These are phyloP conservation scores for Acaromyces ingoldii DNA, from an alignment of 1,284 basidiomycete species.

Conservation along the genomic window DNA sequence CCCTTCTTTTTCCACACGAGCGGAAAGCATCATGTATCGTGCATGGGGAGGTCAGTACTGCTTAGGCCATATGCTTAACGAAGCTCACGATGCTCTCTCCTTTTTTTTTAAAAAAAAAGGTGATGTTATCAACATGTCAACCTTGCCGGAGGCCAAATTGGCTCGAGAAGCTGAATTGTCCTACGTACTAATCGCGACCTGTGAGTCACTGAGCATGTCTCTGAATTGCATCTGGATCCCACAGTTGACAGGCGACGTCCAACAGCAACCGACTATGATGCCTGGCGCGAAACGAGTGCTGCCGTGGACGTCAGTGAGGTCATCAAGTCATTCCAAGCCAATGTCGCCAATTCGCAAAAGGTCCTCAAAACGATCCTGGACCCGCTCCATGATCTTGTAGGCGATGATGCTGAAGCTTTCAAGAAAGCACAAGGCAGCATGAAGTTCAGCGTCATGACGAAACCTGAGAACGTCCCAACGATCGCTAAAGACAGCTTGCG, in stretches of 20 bases:
- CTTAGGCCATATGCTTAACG: constrained; percentile 55
- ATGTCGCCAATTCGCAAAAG: constrained; percentile 72
- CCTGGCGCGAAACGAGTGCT: constrained; percentile 64
- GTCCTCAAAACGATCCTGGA: constrained; percentile 70
- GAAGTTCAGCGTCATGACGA: constrained; percentile 65
- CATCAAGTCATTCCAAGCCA: constrained; percentile 76
- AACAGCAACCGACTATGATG: constrained; percentile 53
- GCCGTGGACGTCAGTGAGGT: constrained; percentile 85
- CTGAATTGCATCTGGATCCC: background rate
- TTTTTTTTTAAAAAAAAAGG: constrained; percentile 6
- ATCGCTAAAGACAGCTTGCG: constrained; percentile 69
- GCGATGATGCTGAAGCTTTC: constrained; percentile 24
- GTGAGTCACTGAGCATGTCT: constrained; percentile 55
- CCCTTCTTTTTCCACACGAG: constrained; percentile 84
- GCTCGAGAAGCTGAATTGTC: constrained; percentile 87
- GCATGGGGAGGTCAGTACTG: constrained; percentile 89
- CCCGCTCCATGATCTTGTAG: constrained; percentile 59
- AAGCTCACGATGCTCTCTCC: background rate
- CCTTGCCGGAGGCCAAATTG: constrained; percentile 89
- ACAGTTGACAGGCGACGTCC: constrained; percentile 4
- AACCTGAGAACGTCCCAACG: constrained; percentile 60
- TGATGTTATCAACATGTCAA: constrained; percentile 66
- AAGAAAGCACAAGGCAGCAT: constrained; percentile 31
- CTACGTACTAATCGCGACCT: constrained; percentile 53
- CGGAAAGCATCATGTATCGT: constrained; percentile 91